A percentile compares a stretch with the other conserved stretches of the same genome.
phyloP scores from a whole-genome alignment of 345 rosid species.

The Arabis alpina region DNA sequence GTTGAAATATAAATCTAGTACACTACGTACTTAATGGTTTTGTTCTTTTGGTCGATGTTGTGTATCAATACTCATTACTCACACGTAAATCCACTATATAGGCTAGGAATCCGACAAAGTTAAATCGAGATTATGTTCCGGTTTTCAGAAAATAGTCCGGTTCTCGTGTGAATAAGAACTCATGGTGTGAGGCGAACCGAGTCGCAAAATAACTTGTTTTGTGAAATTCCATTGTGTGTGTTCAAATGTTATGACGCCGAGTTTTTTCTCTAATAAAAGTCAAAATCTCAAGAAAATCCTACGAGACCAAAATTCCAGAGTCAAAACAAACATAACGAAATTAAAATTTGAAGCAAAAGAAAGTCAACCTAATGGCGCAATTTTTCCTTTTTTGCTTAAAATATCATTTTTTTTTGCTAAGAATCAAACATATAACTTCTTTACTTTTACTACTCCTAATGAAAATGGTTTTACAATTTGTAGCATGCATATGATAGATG shows the following conservation, averaged over 20 bases:
- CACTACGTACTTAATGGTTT: background rate
- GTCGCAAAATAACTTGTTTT: slow-evolving; percentile 20
- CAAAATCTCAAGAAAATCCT: slow-evolving; percentile 24
- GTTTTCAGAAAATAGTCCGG: background rate
- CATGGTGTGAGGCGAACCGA: slow-evolving; percentile 18
- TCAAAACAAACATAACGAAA: slow-evolving; percentile 14
- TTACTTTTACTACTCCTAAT: slow-evolving; percentile 7
- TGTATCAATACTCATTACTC: background rate
- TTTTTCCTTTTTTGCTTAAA: background rate
- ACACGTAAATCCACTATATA: too few species aligned
- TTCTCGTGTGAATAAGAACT: slow-evolving; percentile 26
- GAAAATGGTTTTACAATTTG: background rate
- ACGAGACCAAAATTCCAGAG: slow-evolving; percentile 12
- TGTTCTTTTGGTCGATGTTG: background rate
- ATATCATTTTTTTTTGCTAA: background rate
- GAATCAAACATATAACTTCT: background rate
- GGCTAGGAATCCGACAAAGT: background rate
- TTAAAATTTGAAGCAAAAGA: background rate
- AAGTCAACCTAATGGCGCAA: background rate
- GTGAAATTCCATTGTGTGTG: slow-evolving; percentile 25
- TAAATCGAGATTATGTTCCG: slow-evolving; percentile 3
- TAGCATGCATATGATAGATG: background rate
- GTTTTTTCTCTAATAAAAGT: slow-evolving; percentile 27
- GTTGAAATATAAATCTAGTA: background rate
- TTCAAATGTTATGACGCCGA: slow-evolving; percentile 20